Conservation (phyloP, 495 filamentous ascomycete species). For the Trichoderma virens region DNA sequence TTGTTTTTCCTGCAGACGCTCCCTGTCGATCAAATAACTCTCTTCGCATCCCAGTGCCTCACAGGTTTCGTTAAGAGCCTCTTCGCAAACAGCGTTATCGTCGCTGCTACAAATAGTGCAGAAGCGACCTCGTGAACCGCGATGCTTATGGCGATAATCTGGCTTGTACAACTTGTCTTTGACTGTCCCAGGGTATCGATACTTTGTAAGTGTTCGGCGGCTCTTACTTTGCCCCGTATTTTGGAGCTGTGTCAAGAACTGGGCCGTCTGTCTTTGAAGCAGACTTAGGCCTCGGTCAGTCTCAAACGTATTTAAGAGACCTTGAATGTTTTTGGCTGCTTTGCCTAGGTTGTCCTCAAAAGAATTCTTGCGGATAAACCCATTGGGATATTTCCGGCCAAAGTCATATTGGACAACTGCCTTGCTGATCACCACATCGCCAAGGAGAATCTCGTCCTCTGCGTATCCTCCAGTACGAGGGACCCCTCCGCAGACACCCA, state of each 20-base stretch:
- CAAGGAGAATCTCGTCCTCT: constrained; percentile 26
- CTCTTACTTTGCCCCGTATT: not conserved
- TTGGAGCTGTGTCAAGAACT: constrained; percentile 16
- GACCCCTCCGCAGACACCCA: constrained; percentile 30
- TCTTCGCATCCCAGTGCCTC: constrained; percentile 17
- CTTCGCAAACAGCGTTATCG: constrained; percentile 5
- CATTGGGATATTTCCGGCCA: constrained; percentile 27
- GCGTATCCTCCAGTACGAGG: constrained; percentile 12
- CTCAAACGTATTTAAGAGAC: constrained; percentile 19
- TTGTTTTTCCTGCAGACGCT: not conserved
- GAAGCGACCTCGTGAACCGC: not conserved
- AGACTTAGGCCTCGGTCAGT: constrained; percentile 10
- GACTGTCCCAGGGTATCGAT: constrained; percentile 16
- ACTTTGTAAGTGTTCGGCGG: constrained; percentile 3
- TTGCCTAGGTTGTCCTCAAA: constrained; percentile 25
- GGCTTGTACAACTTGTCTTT: constrained; percentile 25
- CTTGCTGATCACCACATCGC: constrained; percentile 41
- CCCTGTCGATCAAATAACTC: constrained; percentile 11
- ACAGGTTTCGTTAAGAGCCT: constrained; percentile 12
- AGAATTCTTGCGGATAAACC: constrained; percentile 22
- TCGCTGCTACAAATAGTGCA: not conserved
- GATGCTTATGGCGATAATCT: constrained; percentile 28
- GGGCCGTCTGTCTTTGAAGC: constrained; percentile 16
- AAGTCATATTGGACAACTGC: constrained; percentile 32
- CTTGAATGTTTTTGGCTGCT: constrained; percentile 26